Evolutionary conservation across 495 filamentous ascomycete genomes (phyloP).

Genomic region (Cenococcum geophilum): DNA sequence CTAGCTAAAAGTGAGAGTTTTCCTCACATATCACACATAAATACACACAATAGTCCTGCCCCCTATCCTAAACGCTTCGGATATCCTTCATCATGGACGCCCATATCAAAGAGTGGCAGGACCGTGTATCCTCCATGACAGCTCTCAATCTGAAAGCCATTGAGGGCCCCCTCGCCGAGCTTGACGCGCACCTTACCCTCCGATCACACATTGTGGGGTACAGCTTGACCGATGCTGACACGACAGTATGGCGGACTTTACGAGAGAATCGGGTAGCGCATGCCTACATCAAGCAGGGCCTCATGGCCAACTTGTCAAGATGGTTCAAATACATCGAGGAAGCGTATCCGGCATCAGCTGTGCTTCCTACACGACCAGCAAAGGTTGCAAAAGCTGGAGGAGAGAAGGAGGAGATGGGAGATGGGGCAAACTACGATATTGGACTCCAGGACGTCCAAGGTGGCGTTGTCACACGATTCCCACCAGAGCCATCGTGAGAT

Average conservation of each 20-base stretch:
- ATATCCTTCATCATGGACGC: conserved; percentile 15
- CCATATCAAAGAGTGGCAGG: conserved; percentile 50
- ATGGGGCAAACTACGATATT: conserved; percentile 85
- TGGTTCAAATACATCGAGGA: conserved; percentile 90
- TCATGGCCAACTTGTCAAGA: conserved; percentile 69
- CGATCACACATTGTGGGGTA: conserved; percentile 85
- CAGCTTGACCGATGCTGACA: conserved; percentile 68
- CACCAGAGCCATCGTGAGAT: conserved; percentile 86
- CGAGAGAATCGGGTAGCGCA: conserved; percentile 79
- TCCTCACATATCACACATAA: neutral
- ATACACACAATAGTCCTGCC: neutral
- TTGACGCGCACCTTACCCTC: conserved; percentile 81
- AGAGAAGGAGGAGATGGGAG: conserved; percentile 66
- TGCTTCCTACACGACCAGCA: conserved; percentile 32
- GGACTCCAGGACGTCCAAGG: conserved; percentile 75
- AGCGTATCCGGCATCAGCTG: conserved; percentile 55
- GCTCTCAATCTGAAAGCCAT: conserved; percentile 71
- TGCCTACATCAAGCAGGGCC: conserved; percentile 70
- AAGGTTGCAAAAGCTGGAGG: conserved; percentile 54
- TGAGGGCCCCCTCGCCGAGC: conserved; percentile 64
- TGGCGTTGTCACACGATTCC: conserved; percentile 89
- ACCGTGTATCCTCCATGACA: conserved; percentile 47
- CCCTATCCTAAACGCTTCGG: neutral
- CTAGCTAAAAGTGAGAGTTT: neutral
- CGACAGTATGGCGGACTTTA: conserved; percentile 76